Evolutionary conservation across 2,329 filamentous ascomycete genomes (phyloP), one percentile per base, ranked within the genome.

Genomic region (Lachnellula willkommii): DNA sequence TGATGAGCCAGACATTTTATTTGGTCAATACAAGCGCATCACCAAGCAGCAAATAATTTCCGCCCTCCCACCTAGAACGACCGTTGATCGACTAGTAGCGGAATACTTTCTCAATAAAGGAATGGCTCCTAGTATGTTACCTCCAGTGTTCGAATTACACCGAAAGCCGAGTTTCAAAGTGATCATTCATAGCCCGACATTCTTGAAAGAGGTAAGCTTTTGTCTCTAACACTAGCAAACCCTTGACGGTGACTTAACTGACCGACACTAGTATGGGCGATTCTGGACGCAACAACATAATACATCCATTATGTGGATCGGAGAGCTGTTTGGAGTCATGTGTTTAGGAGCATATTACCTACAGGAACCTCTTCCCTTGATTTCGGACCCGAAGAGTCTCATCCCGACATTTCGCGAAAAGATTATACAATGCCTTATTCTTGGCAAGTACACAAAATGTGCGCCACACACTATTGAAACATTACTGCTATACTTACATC

Each of bases 21-120:
- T 47, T 32, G 24, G 45, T 5, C 11, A 28, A 5, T 47, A 28
- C n/a, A n/a, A 28, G 20, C 8, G 8, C 12, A 22, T n/a, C 8
- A 26, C 45, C 45, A 26, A 22, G 22, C 12, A 26, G 26, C 11
- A 82, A 7, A 66, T 84, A 32, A 59, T 83, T 4, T 68, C 69
- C 12, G 59, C 75, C 32, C 62, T 84, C 5, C 80, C 80, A 1
- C 71, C 77, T 14, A 73, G 73, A 50, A 63, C 66, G 2, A 66
- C 79, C 4, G 72, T 73, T 5, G 79, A 82, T 63, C 72, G 74
- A 26, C 68, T 83, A 17, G 71, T 82, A 56, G 74, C 74, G 59
- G 69, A 75, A 36, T 83, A 79, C 62, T 82, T 82, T 61, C 69
- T 70, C 42, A 77, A 76, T 0, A 73, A 75, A 54, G 79, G 75